Evolutionary conservation across 306 rosid species (phyloP).

Genomic region (Prunus dulcis): DNA sequence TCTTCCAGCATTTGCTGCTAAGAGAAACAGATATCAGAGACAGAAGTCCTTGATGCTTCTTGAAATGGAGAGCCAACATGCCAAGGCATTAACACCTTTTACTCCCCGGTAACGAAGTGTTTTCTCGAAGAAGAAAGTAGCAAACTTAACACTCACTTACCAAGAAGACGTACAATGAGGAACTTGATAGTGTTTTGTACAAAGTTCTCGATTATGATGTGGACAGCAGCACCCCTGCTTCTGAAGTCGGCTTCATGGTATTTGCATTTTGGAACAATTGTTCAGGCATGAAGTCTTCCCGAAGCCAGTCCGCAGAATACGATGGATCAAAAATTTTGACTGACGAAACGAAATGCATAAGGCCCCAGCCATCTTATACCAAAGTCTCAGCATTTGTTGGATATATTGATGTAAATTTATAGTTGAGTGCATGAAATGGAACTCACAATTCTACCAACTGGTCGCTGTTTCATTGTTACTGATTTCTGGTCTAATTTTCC

Average conservation of each 20-base stretch:
- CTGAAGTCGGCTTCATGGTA: constrained; percentile 9
- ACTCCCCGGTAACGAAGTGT: constrained; percentile 26
- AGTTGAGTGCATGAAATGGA: neutral
- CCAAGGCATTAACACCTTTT: constrained; percentile 66
- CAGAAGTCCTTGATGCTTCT: constrained; percentile 89
- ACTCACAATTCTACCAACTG: neutral
- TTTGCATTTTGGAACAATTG: constrained; percentile 6
- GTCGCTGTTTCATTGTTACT: neutral
- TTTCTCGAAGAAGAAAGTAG: neutral
- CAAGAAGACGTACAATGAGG: constrained; percentile 21
- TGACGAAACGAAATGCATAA: constrained; percentile 8
- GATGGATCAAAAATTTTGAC: neutral
- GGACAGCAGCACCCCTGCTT: constrained; percentile 19
- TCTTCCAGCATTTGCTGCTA: constrained; percentile 79
- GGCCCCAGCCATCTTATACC: constrained; percentile 6
- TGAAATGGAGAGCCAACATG: constrained; percentile 98
- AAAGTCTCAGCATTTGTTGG: neutral
- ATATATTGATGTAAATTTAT: constrained; percentile 20
- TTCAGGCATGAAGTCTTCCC: constrained; percentile 1
- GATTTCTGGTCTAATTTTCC: neutral
- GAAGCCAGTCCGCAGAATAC: constrained; percentile 4
- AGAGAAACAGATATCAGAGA: constrained; percentile 79
- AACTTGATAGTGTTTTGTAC: constrained; percentile 16
- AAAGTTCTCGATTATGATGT: constrained; percentile 20
- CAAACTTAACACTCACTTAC: neutral